phyloP scores from a whole-genome alignment of 1,284 basidiomycete species.

The Melampsora larici-populina region DNA sequence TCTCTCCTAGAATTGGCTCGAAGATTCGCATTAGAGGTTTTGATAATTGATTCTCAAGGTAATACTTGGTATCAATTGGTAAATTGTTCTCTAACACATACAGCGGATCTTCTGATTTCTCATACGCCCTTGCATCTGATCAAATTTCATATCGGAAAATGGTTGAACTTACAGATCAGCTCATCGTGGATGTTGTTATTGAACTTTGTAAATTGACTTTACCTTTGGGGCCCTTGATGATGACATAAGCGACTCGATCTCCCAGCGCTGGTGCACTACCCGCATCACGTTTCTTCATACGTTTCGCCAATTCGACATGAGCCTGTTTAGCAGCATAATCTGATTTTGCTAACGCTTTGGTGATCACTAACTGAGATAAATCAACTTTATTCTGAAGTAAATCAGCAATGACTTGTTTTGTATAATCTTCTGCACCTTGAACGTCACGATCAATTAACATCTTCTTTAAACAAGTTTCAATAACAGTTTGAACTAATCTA shows the following conservation, averaged over 20 bases:
- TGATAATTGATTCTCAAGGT: conserved; percentile 90
- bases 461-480: conserved; percentile 92
- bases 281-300: conserved; percentile 91
- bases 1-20: conserved; percentile 91
- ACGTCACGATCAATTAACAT: conserved; percentile 93
- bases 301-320: conserved; percentile 85
- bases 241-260: conserved; percentile 95
- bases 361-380: conserved; percentile 96
- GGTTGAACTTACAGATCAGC: background rate
- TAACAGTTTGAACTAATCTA: conserved; percentile 87
- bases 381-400: conserved; percentile 91
- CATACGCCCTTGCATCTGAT: conserved; percentile 88
- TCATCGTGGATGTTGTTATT: background rate
- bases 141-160: background rate
- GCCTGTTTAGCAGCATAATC: conserved; percentile 89
- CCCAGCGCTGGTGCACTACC: conserved; percentile 81
- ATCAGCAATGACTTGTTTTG: conserved; percentile 86
- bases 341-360: conserved; percentile 84
- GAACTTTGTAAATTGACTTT: conserved; percentile 30
- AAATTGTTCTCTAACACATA: conserved; percentile 94
- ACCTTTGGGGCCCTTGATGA: conserved; percentile 92
- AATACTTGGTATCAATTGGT: conserved; percentile 93
- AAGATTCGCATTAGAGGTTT: conserved; percentile 95
- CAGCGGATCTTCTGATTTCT: conserved; percentile 93
- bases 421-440: conserved; percentile 86